Base-by-base conservation (phyloP, 1,139 yeast species). In the Meyerozyma carpophila region DNA sequence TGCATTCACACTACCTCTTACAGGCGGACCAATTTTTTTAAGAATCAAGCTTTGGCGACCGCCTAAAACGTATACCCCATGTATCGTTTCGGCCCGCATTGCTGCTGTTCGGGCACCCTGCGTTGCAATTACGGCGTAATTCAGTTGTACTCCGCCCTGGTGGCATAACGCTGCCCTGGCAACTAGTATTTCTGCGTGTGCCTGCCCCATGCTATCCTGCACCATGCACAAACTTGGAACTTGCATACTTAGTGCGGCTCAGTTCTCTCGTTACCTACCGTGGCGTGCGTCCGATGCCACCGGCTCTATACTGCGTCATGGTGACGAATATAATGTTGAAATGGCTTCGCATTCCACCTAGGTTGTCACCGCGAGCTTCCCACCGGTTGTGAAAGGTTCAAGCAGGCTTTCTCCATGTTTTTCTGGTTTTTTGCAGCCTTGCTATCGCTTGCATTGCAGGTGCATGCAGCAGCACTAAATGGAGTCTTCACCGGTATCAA, bases 61-160 rank as follows among this genome's bases (percentile, higher is more conserved):
- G 6, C 21, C 21, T 20, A 20, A 4, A 4, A 20, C 21, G 6
- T 20, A 20, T 4, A 4, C 21, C 5, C 21, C 21, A 20, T 20
- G 21, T 6, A 20, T 20, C 21, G 21, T 20, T 20, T 20, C 21
- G 21, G 21, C 21, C 21, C 21, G 21, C 21, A 20, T 6, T 6
- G 43, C 6, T 27, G 11, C n/a, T 27, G 29, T 32, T 41, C 11
- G 29, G 29, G 32, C 32, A 4, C 32, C n/a, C 3, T 16, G 3
- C 8, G 32, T 40, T 8, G 16, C 21, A 9, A 41, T 37, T 14
- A 37, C 8, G 43, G 44, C 25, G 21, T 20, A 20, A 20, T 20
- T 20, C 21, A 20, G 21, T 20, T 20, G 21, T 6, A 20, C 11
- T 9, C 11, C n/a, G 29, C 29, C 10, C 29, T 11, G 4, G 29